A percentile compares a stretch with the other conserved stretches of the same genome.
Evolutionary conservation across 768 basidiomycete genomes (phyloP).

Genomic region (Termitomyces sp.): DNA sequence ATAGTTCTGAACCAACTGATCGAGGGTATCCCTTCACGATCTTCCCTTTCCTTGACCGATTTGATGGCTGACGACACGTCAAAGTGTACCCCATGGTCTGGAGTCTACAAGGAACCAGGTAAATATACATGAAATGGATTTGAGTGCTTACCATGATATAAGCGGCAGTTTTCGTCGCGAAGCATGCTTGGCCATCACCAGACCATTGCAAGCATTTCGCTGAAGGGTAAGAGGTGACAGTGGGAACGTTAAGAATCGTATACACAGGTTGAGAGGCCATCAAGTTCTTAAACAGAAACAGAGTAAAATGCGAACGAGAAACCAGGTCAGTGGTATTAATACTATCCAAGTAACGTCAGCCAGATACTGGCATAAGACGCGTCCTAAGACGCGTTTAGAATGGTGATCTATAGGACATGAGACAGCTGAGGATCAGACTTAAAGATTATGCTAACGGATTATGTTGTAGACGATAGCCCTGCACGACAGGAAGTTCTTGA

Average conservation of each 20-base stretch:
- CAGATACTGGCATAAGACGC: not conserved
- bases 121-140: not conserved
- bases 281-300: not conserved
- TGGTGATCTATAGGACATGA: not conserved
- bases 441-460: not conserved
- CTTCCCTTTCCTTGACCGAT: constrained; percentile 28
- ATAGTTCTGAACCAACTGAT: constrained; percentile 74
- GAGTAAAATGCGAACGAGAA: not conserved
- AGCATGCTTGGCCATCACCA: constrained; percentile 66
- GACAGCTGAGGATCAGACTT: not conserved
- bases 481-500: not conserved
- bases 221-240: constrained; percentile 58
- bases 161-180: constrained; percentile 62
- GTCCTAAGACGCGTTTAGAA: not conserved
- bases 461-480: not conserved
- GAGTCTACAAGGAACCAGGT: constrained; percentile 47
- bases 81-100: constrained; percentile 69
- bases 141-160: constrained; percentile 58
- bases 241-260: constrained; percentile 54
- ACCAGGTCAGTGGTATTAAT: constrained; percentile 19
- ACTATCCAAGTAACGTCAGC: not conserved
- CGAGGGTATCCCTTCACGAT: constrained; percentile 27
- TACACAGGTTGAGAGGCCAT: constrained; percentile 28
- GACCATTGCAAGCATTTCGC: constrained; percentile 66
- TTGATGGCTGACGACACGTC: constrained; percentile 52